Percentiles rank a stretch among this genome's conserved stretches.
phyloP scores from a whole-genome alignment of 2,329 filamentous ascomycete species.

The Stagonosporopsis chrysanthemi region DNA sequence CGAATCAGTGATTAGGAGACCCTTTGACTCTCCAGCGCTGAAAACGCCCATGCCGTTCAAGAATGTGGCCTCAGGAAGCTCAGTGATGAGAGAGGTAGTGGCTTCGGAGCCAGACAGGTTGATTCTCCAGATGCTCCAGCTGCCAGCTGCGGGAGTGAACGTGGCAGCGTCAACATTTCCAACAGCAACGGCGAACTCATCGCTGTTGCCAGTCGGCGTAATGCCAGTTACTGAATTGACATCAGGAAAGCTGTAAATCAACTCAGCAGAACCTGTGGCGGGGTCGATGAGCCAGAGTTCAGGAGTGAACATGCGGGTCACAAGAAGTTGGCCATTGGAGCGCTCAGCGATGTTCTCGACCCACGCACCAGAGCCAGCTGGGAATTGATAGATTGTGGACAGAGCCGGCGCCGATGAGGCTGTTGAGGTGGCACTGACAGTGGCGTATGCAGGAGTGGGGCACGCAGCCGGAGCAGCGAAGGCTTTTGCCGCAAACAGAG shows the following conservation, averaged over 20 bases:
- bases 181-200: conserved; percentile 21
- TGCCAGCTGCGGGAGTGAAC: conserved; percentile 15
- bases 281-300: conserved; percentile 21
- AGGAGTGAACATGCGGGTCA: conserved; percentile 20
- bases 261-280: conserved; percentile 9
- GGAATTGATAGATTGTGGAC: conserved; percentile 15
- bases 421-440: neutral
- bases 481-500: conserved; percentile 8
- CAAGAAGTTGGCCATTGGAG: conserved; percentile 18
- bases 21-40: conserved; percentile 8
- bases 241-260: conserved; percentile 16
- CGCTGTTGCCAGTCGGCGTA: conserved; percentile 13
- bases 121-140: conserved; percentile 20
- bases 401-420: conserved; percentile 2
- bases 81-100: conserved; percentile 14
- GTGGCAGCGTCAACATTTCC: conserved; percentile 19
- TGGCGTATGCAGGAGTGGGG: conserved; percentile 1
- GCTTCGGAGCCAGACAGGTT: conserved; percentile 6
- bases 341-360: conserved; percentile 21
- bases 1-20: conserved; percentile 18
- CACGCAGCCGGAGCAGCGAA: conserved; percentile 13
- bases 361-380: conserved; percentile 15
- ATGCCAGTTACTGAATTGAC: conserved; percentile 19
- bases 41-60: conserved; percentile 19
- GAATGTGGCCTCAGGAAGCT: conserved; percentile 15